Base-by-base conservation (phyloP, 768 basidiomycete species). In the Leucocoprinus leucothites region DNA sequence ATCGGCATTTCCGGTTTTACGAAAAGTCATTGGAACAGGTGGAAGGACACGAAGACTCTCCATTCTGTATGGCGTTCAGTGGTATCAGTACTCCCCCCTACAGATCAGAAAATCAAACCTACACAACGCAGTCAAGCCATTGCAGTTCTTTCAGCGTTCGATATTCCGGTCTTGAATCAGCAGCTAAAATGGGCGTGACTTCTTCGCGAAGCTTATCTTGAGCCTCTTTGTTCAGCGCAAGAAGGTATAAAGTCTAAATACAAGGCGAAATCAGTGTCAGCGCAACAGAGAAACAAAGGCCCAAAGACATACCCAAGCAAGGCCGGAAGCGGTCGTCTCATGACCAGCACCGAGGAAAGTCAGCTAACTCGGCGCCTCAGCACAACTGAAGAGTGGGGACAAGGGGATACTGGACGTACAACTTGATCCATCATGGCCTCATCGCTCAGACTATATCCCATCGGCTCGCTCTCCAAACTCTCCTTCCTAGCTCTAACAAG, bases 361-460 rank as follows among this genome's bases (percentile, higher is more conserved):
- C 34, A 77, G 61, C 72, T 75, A 43, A 36, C 26, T 13, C 22
- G 5, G 16, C 49, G n/a, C 48, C 19, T 54, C 19, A 41, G 22
- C 6, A n/a, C 6, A 14, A 42, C 18, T 21, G 1, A 28, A 41
- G 47, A 44, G 53, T 24, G 18, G 13, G 8, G 21, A 16, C 6
- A 38, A 38, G 24, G 38, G 28, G 28, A 38, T 47, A 46, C 45
- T 28, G 16, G 21, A 67, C 73, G 14, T 21, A 79, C 78, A 40
- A 81, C 76, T 69, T 82, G 80, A 48, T 79, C 78, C 66, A 80
- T 75, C 74, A 80, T 77, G 13, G 71, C 75, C 43, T 67, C 61
- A 56, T 80, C 77, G 22, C 70, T 75, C 77, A 80, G 76, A 7
- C 65, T 60, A 58, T 77, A 78, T 26, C 61, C 70, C 13, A 56